Evolutionary conservation across 2,329 filamentous ascomycete genomes (phyloP).

Genomic region (Nannizziopsis barbatae): DNA sequence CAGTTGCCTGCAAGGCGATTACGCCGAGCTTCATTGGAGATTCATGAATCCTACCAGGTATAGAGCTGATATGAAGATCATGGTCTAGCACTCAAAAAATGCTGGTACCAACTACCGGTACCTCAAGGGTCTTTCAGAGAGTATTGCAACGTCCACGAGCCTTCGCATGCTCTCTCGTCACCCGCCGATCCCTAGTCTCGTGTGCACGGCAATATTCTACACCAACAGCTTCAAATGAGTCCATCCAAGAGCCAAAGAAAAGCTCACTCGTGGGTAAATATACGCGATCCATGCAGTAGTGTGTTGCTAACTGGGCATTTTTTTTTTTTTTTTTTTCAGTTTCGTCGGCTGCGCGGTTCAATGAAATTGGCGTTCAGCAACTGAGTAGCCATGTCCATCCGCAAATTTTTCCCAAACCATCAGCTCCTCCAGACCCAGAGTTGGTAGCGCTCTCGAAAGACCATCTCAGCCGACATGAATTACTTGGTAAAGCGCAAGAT

Average conservation of each 20-base stretch:
- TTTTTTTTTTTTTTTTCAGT: conserved; percentile 19
- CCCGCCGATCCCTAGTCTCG: not conserved
- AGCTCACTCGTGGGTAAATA: conserved; percentile 2
- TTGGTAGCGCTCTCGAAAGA: conserved; percentile 70
- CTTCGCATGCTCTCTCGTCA: not conserved
- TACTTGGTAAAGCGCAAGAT: conserved; percentile 84
- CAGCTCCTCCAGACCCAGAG: conserved; percentile 50
- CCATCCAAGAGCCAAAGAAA: not conserved
- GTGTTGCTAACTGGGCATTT: no score
- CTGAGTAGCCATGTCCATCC: conserved; percentile 70
- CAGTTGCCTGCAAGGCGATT: no score
- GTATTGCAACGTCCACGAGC: not conserved
- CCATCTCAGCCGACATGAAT: conserved; percentile 72
- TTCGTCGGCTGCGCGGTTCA: conserved; percentile 56
- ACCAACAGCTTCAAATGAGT: not conserved
- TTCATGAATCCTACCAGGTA: not conserved
- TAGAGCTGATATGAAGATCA: not conserved
- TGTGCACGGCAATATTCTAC: conserved; percentile 4
- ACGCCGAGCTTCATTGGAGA: not conserved
- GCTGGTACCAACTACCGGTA: conserved; percentile 7
- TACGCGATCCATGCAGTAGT: not conserved
- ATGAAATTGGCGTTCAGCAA: conserved; percentile 90
- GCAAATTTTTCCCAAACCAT: conserved; percentile 61
- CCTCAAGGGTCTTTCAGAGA: not conserved
- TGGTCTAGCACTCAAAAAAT: conserved; percentile 11